Percentiles rank a stretch among this genome's conserved stretches.
Evolutionary conservation across 2,329 filamentous ascomycete species (phyloP).

Genomic region (Scedosporium minutisporum): DNA sequence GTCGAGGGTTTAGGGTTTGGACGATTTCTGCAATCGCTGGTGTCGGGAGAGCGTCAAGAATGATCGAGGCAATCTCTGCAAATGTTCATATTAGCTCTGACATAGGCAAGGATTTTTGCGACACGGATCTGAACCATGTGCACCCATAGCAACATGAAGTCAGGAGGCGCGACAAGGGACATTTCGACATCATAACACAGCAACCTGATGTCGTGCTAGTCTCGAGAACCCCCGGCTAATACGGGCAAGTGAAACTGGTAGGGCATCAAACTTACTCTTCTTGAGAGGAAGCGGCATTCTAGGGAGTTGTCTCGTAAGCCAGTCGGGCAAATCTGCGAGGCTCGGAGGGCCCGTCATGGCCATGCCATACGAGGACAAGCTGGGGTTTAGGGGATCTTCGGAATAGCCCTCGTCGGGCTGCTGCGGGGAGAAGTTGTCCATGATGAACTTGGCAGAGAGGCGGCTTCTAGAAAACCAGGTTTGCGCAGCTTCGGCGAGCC

Average conservation of each 20-base stretch:
- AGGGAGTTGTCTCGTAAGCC: constrained; percentile 40
- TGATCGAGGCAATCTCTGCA: constrained; percentile 68
- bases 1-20: constrained; percentile 65
- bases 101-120: background rate
- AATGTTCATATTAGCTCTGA: constrained; percentile 12
- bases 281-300: constrained; percentile 38
- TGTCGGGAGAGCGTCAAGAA: constrained; percentile 70
- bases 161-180: no score
- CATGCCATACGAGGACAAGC: constrained; percentile 18
- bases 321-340: constrained; percentile 35
- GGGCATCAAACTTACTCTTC: constrained; percentile 29
- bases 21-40: constrained; percentile 73
- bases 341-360: constrained; percentile 24
- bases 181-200: background rate
- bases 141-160: background rate
- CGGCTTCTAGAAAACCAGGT: background rate
- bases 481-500: no score
- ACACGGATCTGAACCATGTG: constrained; percentile 4
- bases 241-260: background rate
- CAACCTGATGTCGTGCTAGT: background rate
- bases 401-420: constrained; percentile 81
- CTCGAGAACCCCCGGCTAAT: background rate
- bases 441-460: background rate
- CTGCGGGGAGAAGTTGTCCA: constrained; percentile 27
- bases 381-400: constrained; percentile 54